Conservation (phyloP, 768 basidiomycete genomes). For the Boletus vermiculosoides region DNA sequence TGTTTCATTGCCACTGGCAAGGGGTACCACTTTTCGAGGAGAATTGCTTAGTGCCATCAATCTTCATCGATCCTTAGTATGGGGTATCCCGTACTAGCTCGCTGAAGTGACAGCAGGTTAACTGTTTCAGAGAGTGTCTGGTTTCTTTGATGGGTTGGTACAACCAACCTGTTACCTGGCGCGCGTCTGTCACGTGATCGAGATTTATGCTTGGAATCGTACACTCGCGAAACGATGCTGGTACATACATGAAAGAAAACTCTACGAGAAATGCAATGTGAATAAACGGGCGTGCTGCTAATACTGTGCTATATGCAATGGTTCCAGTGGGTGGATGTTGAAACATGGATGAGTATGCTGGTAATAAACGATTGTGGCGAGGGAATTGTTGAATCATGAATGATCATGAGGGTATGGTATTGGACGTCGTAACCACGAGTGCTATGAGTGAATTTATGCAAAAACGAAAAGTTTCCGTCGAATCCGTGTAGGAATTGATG, state of each 20-base stretch:
- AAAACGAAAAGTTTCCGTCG: slow-evolving; percentile 36
- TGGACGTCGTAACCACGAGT: slow-evolving; percentile 5
- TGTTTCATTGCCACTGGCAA: slow-evolving; percentile 66
- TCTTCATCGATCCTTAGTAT: slow-evolving; percentile 19
- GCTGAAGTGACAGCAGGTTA: background rate
- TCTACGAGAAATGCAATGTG: slow-evolving; percentile 15
- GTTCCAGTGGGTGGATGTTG: slow-evolving; percentile 8
- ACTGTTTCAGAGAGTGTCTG: background rate
- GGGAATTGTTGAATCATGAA: slow-evolving; percentile 4
- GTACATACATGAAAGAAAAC: slow-evolving; percentile 5
- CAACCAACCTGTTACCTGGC: slow-evolving; percentile 10
- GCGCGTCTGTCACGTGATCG: slow-evolving; percentile 31
- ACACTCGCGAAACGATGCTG: background rate
- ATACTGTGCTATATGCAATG: slow-evolving; percentile 6
- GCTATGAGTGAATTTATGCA: slow-evolving; percentile 33
- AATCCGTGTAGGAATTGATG: slow-evolving; percentile 21
- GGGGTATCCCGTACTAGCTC: slow-evolving; percentile 3
- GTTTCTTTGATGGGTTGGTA: background rate
- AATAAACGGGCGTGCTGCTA: slow-evolving; percentile 3
- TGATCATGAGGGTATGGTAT: slow-evolving; percentile 10
- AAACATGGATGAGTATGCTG: slow-evolving; percentile 20
- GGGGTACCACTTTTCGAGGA: slow-evolving; percentile 71
- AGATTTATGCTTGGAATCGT: slow-evolving; percentile 1
- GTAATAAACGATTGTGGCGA: slow-evolving; percentile 4
- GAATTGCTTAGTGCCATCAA: slow-evolving; percentile 65